Conservation (phyloP, 2,329 filamentous ascomycete species). For the Diaporthe vaccinii region DNA sequence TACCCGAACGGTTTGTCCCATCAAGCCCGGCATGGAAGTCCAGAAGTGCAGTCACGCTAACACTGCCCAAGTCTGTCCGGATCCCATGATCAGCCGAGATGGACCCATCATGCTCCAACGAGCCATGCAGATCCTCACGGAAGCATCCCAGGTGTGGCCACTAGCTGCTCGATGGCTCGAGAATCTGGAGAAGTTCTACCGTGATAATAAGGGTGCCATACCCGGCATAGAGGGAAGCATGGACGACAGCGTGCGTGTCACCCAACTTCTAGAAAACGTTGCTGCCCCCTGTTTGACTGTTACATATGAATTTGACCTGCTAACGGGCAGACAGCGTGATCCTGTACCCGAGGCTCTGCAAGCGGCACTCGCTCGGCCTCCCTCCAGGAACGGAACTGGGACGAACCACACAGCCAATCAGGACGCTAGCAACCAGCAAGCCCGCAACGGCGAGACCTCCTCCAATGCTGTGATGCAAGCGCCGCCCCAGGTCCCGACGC, state of each 20-base stretch:
- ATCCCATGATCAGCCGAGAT: constrained; percentile 54
- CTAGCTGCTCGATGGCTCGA: constrained; percentile 67
- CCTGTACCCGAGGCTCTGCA: constrained; percentile 49
- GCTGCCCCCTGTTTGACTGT: constrained; percentile 39
- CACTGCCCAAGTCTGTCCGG: constrained; percentile 56
- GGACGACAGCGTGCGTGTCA: constrained; percentile 60
- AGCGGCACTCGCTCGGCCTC: constrained; percentile 32
- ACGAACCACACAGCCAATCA: constrained; percentile 25
- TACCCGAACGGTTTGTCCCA: constrained; percentile 60
- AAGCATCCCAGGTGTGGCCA: constrained; percentile 66
- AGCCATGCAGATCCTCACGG: constrained; percentile 60
- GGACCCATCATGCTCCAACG: constrained; percentile 62
- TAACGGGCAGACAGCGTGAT: constrained; percentile 47
- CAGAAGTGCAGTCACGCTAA: constrained; percentile 29
- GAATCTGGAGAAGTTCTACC: constrained; percentile 61
- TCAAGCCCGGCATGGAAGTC: neutral
- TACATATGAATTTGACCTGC: constrained; percentile 42
- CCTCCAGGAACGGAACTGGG: constrained; percentile 33
- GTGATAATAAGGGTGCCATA: constrained; percentile 56
- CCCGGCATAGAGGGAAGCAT: constrained; percentile 61
- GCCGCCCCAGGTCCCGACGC: constrained; percentile 40
- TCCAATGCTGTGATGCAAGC: constrained; percentile 42
- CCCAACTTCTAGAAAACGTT: constrained; percentile 16
- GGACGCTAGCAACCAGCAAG: constrained; percentile 30
- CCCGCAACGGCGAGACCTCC: constrained; percentile 37